Evolutionary conservation across 2,329 filamentous ascomycete genomes (phyloP), one percentile per base, ranked within the genome.

Genomic region (Colletotrichum chlorophyti): DNA sequence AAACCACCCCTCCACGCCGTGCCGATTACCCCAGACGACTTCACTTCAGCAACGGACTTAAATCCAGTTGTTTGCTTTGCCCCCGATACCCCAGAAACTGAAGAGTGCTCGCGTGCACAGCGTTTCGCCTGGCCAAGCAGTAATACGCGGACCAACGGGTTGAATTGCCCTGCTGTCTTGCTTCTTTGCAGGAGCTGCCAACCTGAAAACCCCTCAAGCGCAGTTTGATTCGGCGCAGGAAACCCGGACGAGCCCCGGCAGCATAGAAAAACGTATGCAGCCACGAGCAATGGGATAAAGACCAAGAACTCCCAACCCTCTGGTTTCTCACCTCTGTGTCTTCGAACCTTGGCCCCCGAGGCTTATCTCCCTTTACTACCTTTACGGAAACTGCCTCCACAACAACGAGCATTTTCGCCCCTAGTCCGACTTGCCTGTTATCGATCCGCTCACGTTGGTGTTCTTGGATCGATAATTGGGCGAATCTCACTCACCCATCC

Each of bases 281-380:
- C 55, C 37, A 43, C 55, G 31, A 55, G 55, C 43, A 43, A 55
- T 59, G 55, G 50, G 55, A 59, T 59, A 59, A 59, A 45, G 32
- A 48, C 24, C 31, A 49, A 48, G 37, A 34, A 45, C 14, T 9
- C 21, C 14, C 42, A 42, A 26, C 26, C 31, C 15, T 51, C 19
- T 37, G 29, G 26, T 53, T 17, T 49, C 46, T 11, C n/a, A 19
- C 43, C 42, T 43, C 24, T 23, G 24, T 19, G n/a, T 19, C 29
- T 34, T 21, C 24, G 23, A 19, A 23, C 55, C 37, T 55, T 49
- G 50, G 55, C 43, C 31, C 38, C 6, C 19, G 34, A 53, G 41
- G 27, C 54, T 47, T 24, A 47, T 53, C 49, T 38, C 14, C 24
- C 34, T 35, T 7, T 21, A 27, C n/a, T n/a, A n/a, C n/a, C n/a